Base-by-base conservation (phyloP, 345 rosid genomes). In the Citrus unshiu region DNA sequence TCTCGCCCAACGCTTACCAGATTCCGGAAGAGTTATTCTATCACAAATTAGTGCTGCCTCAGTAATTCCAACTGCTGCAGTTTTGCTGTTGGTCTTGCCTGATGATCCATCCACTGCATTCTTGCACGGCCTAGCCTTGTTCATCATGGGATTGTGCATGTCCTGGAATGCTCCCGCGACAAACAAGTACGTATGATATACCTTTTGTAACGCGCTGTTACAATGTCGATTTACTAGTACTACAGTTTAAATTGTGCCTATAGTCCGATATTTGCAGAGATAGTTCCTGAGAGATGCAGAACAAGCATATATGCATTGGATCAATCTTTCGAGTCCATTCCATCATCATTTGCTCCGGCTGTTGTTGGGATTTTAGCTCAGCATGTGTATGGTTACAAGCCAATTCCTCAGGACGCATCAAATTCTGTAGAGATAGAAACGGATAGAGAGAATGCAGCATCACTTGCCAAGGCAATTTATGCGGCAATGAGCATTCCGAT, bases 201-300 rank as follows among this genome's bases (percentile, higher is more conserved):
- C 14, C 51, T 13, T 46, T 46, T 13, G 51, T 13, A 13, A 13
- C 51, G 0, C 16, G 18, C 1, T 46, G 18, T 19, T 61, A 37
- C 64, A 27, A 3, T 30, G 9, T 14, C 37, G 3, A 39, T 73
- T 24, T 12, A 13, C 5, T 7, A 24, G 19, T 24, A 61, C 30
- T 19, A 58, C 73, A 5, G 37, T 62, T 12, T 82, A 43, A 79
- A 40, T 71, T 58, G 39, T 73, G 74, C 68, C 14, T 22, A 74
- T 90, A 92, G 98, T 81, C 97, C 98, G 2, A 93, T 93, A 69
- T 93, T 92, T 79, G 98, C 97, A 70, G 98, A 95, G 85, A 93
- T 95, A 32, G 97, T 95, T 24, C 93, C 95, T 3, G 94, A 90
- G 86, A 95, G 81, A 79, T 88, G 94, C 35, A 85, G 94, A 62